Base-by-base conservation (phyloP, 495 filamentous ascomycete species). In the Xylaria curta region DNA sequence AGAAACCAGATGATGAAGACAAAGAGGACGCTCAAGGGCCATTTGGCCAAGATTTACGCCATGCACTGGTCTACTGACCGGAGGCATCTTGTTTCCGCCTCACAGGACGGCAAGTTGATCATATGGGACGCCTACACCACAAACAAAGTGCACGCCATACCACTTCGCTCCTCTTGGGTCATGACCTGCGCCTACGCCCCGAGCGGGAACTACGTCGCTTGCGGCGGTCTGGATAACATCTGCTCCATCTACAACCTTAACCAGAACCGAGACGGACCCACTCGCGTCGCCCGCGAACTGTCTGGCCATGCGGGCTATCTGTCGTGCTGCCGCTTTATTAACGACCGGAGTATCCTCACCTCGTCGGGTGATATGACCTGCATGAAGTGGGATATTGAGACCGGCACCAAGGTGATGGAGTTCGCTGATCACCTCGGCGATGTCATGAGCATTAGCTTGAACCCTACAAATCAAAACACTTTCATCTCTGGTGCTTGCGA, bases 51-150 rank as follows among this genome's bases (percentile, higher is more conserved):
- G 85, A 99, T 99, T 75, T 99, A 99, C 83, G 78, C 96, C 73
- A 99, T 99, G 96, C 97, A 99, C 85, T 99, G 96, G 96, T 98
- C 97, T 24, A 99, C 97, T 71, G 96, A 99, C 84, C 91, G 96
- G 78, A 93, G 96, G 82, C 97, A 98, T 83, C 89, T 99, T 69
- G 96, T 99, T 49, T 99, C 96, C 10, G 96, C 96, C 72, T 99
- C 96, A 74, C 96, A 99, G 83, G 96, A 99, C 79, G 96, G 96
- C 80, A 99, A 99, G 87, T 90, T 99, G 74, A 99, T 99, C 82
- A 98, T 99, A 78, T 99, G 96, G 96, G 96, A 99, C 83, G 96
- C 96, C 53, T 99, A 99, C 87, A 98, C 96, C 70, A 98, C 96
- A 70, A 99, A 99, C 85, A 99, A 99, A 81, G 96, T 99, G 40